Percentiles rank a stretch among this genome's conserved stretches.
These are phyloP conservation scores for Tylopilus sp. DNA, from an alignment of 768 basidiomycete genomes.

Conservation along the genomic window DNA sequence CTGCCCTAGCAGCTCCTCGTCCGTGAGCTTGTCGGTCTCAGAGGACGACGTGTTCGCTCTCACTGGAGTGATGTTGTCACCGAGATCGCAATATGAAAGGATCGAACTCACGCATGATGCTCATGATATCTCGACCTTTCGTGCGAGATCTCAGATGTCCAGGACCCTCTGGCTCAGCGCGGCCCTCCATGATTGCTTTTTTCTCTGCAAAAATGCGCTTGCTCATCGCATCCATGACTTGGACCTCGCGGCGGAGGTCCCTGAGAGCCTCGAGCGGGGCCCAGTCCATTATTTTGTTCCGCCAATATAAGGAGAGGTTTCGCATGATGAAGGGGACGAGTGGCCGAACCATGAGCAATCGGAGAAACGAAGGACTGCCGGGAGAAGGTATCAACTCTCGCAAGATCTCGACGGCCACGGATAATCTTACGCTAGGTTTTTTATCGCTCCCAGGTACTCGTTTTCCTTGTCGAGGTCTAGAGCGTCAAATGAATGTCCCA, in stretches of 20 bases:
- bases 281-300: constrained; percentile 34
- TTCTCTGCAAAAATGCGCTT: constrained; percentile 29
- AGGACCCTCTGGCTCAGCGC: constrained; percentile 4
- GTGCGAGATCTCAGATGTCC: constrained; percentile 10
- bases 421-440: constrained; percentile 28
- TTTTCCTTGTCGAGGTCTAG: constrained; percentile 24
- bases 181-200: constrained; percentile 21
- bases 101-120: constrained; percentile 34
- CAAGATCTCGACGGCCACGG: background rate
- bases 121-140: constrained; percentile 37
- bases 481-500: constrained; percentile 34
- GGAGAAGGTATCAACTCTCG: background rate
- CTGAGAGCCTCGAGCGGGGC: constrained; percentile 28
- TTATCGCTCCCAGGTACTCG: constrained; percentile 30
- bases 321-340: constrained; percentile 31
- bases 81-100: background rate
- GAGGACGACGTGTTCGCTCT: constrained; percentile 31
- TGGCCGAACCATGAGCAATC: constrained; percentile 30
- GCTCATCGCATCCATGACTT: constrained; percentile 30
- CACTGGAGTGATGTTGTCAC: constrained; percentile 21
- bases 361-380: constrained; percentile 25
- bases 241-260: constrained; percentile 24
- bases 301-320: constrained; percentile 27
- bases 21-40: constrained; percentile 31
- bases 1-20: constrained; percentile 37